Evolutionary conservation across 169 alveolate species (phyloP).

Genomic region (Cytauxzoon felis): DNA sequence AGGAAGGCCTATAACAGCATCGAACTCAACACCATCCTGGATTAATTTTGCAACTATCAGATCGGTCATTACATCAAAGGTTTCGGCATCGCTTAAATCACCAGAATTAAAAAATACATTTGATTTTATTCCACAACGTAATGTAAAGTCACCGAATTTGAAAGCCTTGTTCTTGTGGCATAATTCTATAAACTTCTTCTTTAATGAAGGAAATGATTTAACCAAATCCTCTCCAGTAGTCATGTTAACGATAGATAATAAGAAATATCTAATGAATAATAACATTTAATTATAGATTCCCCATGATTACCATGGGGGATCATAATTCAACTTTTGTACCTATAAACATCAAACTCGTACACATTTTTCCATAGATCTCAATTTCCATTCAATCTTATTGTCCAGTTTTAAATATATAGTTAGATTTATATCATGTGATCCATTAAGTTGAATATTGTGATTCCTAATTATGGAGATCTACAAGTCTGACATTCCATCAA

Average conservation of each 20-base stretch:
- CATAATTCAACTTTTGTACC: too few relatives aligned
- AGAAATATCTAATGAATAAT: not conserved
- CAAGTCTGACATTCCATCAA: too few relatives aligned
- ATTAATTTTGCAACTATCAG: constrained; percentile 23
- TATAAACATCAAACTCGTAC: too few relatives aligned
- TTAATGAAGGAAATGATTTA: not conserved
- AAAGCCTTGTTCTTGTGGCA: constrained; percentile 18
- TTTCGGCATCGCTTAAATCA: constrained; percentile 38
- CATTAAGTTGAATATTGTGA: too few relatives aligned
- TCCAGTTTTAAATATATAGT: too few relatives aligned
- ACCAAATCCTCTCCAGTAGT: too few relatives aligned
- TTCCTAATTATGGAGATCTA: too few relatives aligned
- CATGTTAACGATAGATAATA: too few relatives aligned
- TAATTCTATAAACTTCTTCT: constrained; percentile 14
- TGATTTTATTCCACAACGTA: constrained; percentile 40
- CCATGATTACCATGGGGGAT: not conserved
- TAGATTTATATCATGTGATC: too few relatives aligned
- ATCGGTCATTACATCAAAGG: constrained; percentile 37
- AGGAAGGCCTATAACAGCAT: constrained; percentile 49
- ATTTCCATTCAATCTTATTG: too few relatives aligned
- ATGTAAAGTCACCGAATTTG: constrained; percentile 33
- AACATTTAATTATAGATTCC: not conserved
- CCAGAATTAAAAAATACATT: constrained; percentile 56
- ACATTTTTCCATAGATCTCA: too few relatives aligned
- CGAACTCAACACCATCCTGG: constrained; percentile 36